These are phyloP conservation scores for Yarrowia osloensis DNA, from an alignment of 805 yeast genomes.

Conservation along the genomic window DNA sequence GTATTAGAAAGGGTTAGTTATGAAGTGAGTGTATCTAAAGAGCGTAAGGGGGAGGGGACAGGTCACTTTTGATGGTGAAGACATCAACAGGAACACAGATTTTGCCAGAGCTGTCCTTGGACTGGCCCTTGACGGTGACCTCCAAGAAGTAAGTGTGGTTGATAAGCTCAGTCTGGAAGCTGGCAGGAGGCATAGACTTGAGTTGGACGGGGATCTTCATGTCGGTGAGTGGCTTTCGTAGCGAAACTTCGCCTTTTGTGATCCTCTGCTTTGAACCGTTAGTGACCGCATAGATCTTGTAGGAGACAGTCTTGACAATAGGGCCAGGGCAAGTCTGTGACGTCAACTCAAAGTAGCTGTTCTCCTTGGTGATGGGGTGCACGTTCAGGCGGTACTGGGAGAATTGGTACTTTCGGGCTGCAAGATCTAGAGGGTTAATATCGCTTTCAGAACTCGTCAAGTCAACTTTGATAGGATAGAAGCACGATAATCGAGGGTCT, in stretches of 20 bases:
- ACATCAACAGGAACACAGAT: not conserved
- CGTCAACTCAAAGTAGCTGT: not conserved
- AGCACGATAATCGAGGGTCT: constrained; percentile 13
- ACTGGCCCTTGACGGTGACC: not conserved
- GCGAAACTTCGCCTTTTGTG: not conserved
- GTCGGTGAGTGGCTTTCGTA: not conserved
- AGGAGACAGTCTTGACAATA: not conserved
- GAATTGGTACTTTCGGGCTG: not conserved
- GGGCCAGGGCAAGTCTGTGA: not conserved
- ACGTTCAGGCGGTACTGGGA: not conserved
- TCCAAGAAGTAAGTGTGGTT: not conserved
- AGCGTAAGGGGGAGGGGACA: constrained; percentile 11
- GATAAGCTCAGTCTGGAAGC: constrained; percentile 1
- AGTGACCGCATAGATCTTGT: not conserved
- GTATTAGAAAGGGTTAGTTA: not conserved
- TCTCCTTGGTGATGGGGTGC: not conserved
- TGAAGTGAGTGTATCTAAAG: not conserved
- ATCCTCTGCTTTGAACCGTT: constrained; percentile 10
- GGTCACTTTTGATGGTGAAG: not conserved
- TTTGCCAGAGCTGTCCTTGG: not conserved
- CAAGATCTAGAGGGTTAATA: not conserved
- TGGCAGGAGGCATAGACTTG: not conserved
- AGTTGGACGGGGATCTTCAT: constrained; percentile 9
- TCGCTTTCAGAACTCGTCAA: not conserved
- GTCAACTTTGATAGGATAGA: not conserved